Conservation (phyloP, 2,329 filamentous ascomycete genomes). For the Colletotrichum sp. region DNA sequence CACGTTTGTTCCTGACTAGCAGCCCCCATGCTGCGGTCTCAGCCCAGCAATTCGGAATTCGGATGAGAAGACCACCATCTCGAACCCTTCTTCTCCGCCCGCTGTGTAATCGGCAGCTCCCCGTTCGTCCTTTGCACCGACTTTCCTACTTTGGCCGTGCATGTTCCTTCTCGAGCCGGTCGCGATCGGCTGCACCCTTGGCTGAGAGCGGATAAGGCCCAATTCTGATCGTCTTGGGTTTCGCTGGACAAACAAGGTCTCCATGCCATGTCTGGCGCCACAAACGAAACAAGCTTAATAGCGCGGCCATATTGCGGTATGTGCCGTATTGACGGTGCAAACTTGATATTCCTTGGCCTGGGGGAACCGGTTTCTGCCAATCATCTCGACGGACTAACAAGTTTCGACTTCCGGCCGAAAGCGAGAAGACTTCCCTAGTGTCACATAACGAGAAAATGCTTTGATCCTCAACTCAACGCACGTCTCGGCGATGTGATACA, state of each 20-base stretch:
- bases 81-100: not conserved
- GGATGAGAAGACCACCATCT: not conserved
- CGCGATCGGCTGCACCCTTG: not conserved
- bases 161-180: not conserved
- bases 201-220: not conserved
- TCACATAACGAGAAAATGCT: not conserved
- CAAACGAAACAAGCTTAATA: not conserved
- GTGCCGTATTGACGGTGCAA: not conserved
- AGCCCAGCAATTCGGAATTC: not conserved
- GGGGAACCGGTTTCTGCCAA: not conserved
- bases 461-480: conserved; percentile 18
- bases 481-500: conserved; percentile 20
- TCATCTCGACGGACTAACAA: not conserved
- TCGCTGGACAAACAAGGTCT: not conserved
- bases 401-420: not conserved
- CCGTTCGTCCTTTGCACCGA: not conserved
- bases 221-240: not conserved
- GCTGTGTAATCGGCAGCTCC: not conserved
- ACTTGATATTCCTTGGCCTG: not conserved
- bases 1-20: conserved; percentile 6
- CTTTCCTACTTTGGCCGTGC: not conserved
- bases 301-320: not conserved
- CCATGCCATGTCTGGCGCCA: not conserved
- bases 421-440: not conserved
- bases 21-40: not conserved